Percentiles rank a stretch among this genome's conserved stretches.
Conservation (phyloP, 2,329 filamentous ascomycete genomes). For the Ophiobolus disseminans region DNA sequence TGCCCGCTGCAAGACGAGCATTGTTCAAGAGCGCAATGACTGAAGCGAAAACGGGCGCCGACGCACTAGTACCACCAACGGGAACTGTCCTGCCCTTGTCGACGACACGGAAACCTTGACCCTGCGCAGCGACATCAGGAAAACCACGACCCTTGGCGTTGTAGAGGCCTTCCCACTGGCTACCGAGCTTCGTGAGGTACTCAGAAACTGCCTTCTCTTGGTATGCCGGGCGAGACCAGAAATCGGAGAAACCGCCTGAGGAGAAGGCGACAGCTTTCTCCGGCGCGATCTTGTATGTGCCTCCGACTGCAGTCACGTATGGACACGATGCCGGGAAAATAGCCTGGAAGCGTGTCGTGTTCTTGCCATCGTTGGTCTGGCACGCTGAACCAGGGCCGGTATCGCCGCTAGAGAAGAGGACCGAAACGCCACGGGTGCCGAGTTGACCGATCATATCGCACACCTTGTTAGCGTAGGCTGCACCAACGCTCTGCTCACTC, state of each 20-base stretch:
- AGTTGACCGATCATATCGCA: slow-evolving; percentile 51
- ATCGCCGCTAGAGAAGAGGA: slow-evolving; percentile 51
- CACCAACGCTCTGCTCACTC: slow-evolving; percentile 49
- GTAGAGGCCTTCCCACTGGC: slow-evolving; percentile 51
- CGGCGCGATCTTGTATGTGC: slow-evolving; percentile 49
- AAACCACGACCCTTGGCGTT: slow-evolving; percentile 53
- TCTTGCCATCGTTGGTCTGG: slow-evolving; percentile 55
- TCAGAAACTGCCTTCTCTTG: slow-evolving; percentile 50
- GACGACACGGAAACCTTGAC: slow-evolving; percentile 43
- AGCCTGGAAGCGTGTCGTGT: slow-evolving; percentile 53
- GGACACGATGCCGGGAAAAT: slow-evolving; percentile 57
- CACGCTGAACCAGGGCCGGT: slow-evolving; percentile 53
- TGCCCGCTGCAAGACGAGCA: slow-evolving; percentile 44
- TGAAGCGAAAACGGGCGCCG: slow-evolving; percentile 49
- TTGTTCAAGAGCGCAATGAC: slow-evolving; percentile 49
- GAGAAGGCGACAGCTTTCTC: slow-evolving; percentile 51
- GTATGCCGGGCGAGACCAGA: slow-evolving; percentile 52
- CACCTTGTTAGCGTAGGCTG: slow-evolving; percentile 46
- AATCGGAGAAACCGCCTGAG: slow-evolving; percentile 56
- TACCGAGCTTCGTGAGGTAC: slow-evolving; percentile 52
- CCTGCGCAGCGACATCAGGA: slow-evolving; percentile 55
- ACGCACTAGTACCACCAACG: slow-evolving; percentile 49
- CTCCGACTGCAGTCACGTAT: slow-evolving; percentile 57
- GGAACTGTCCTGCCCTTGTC: slow-evolving; percentile 41
- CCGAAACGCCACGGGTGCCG: slow-evolving; percentile 49